Evolutionary conservation across 1,284 basidiomycete species (phyloP), one percentile per base, ranked within the genome.

Genomic region (Ganoderma boninense): DNA sequence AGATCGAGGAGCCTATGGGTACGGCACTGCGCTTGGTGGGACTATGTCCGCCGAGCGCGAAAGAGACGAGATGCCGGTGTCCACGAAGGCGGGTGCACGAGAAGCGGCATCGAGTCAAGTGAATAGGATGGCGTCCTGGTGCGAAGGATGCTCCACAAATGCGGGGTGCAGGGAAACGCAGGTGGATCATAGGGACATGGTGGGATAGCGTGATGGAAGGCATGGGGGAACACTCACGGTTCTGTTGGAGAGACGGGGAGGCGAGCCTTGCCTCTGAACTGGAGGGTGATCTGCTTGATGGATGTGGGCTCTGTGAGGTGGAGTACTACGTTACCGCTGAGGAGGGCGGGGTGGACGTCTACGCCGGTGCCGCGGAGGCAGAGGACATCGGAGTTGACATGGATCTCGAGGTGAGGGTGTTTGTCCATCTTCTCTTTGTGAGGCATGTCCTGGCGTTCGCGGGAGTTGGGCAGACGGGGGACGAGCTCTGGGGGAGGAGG

Each of bases 271-370:
- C 95, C 96, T 73, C 89, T 87, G 78, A 97, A 93, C 71, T 91
- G 89, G 74, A 97, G 89, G 3, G 89, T 93, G 69, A 98, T 92
- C 81, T 97, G 94, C 81, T 92, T 95, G 81, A 98, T 89, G 69
- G 95, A 91, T 0, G 93, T 95, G 49, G 92, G 84, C 81, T 97
- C 95, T 4, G 87, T 83, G 69, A 98, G 89, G 79, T 92, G 87
- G 70, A 98, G 86, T 23, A 91, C 87, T 77, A 98, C 87, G 78
- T 92, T 87, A 13, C 96, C 96, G 62, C 88, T 88, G 70, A 95
- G 88, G 16, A 88, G 80, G 16, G 91, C 89, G 6, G 95, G 92
- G 77, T 95, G 92, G 77, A 95, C 92, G 73, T 97, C 95, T 74
- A 90, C 88, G 52, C 95, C 94, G 26, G 92, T 91, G 65, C 96